Conservation (phyloP, 495 filamentous ascomycete genomes). For the Neurospora sp. region DNA sequence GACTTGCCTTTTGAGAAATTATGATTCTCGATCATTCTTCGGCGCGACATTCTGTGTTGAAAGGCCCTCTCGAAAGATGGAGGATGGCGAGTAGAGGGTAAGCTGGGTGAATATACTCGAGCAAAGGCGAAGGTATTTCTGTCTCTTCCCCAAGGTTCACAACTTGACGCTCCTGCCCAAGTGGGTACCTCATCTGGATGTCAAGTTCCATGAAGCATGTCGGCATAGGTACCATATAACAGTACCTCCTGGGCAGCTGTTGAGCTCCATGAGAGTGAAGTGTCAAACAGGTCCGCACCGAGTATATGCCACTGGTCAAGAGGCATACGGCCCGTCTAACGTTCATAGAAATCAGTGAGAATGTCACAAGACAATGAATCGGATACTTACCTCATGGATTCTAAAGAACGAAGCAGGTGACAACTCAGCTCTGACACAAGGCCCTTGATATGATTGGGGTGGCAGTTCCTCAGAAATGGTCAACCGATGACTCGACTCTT, state of each 20-base stretch:
- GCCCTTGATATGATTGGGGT: neutral
- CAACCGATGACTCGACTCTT: neutral
- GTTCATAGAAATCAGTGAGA: neutral
- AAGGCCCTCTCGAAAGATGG: neutral
- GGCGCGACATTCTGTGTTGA: neutral
- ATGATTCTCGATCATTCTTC: neutral
- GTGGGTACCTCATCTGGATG: neutral
- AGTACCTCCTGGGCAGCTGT: neutral
- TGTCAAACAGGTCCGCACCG: neutral
- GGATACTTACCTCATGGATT: neutral
- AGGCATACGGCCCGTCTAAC: neutral
- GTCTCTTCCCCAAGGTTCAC: neutral
- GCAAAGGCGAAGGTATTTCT: neutral
- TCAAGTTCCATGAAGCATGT: neutral
- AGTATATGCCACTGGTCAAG: neutral
- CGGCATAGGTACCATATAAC: neutral
- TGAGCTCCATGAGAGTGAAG: neutral
- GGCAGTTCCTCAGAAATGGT: neutral
- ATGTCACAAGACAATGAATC: neutral
- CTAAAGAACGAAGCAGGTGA: neutral
- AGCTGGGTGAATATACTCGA: neutral
- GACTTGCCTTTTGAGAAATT: neutral
- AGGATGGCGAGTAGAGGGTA: neutral
- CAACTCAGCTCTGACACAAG: neutral
- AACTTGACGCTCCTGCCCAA: neutral